Conservation (phyloP, 2,329 filamentous ascomycete species). For the Knufia petricola region DNA sequence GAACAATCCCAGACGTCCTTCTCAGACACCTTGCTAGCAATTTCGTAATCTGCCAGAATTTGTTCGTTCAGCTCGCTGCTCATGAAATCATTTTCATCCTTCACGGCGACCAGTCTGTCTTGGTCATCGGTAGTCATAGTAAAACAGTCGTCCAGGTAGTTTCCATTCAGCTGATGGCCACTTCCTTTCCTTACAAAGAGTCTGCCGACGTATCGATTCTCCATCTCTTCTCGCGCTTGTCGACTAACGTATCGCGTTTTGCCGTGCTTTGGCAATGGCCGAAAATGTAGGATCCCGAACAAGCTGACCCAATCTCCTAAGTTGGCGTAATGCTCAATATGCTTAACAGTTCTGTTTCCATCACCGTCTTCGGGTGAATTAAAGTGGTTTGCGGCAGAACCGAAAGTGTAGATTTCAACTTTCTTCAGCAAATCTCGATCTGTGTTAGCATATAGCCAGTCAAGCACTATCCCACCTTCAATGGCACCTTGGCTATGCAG, state of each 20-base stretch:
- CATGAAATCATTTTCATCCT: conserved; percentile 30
- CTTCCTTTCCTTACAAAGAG: conserved; percentile 36
- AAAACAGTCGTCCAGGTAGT: conserved; percentile 38
- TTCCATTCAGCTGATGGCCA: conserved; percentile 37
- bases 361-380: conserved; percentile 52
- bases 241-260: neutral
- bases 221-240: conserved; percentile 18
- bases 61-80: conserved; percentile 24
- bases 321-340: conserved; percentile 76
- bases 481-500: conserved; percentile 71
- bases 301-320: conserved; percentile 62
- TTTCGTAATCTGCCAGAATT: conserved; percentile 13
- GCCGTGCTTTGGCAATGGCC: conserved; percentile 5
- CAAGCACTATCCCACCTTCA: conserved; percentile 60
- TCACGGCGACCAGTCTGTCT: conserved; percentile 16
- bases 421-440: conserved; percentile 56
- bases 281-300: conserved; percentile 58
- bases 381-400: conserved; percentile 70
- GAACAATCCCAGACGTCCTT: neutral
- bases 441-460: conserved; percentile 66
- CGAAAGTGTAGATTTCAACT: conserved; percentile 68
- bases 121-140: conserved; percentile 22
- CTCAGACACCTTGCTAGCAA: conserved; percentile 11
- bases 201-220: conserved; percentile 41
- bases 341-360: conserved; percentile 47